Evolutionary conservation across 495 filamentous ascomycete genomes (phyloP), one percentile per base, ranked within the genome.

Genomic region (Lasiosphaeriaceae sp.): DNA sequence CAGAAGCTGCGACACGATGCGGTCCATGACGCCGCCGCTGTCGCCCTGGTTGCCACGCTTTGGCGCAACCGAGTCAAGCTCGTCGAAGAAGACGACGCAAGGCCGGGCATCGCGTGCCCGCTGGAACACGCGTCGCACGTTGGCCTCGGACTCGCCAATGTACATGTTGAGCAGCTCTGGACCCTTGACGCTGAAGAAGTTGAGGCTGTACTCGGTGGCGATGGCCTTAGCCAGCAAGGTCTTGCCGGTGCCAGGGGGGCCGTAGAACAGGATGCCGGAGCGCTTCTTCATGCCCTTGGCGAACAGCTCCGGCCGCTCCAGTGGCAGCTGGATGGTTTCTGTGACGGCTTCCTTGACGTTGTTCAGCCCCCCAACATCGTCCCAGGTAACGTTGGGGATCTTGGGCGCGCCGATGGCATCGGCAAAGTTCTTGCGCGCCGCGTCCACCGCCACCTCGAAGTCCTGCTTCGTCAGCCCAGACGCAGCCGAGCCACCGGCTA

Each of bases 101-200:
- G 94, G 94, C n/a, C 93, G 78, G 9, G 94, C 94, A 73, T 97
- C 94, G 9, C 95, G 80, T 8, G 94, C 94, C 12, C 92, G 81
- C 74, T 96, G 93, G 77, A 98, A 98, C 2, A 98, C 95, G 5
- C 95, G 81, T 2, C 94, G 86, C 11, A 98, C 94, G 65, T 97
- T 97, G 47, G 95, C 95, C 77, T 98, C 94, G 9, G 91, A 96
- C 71, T 97, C 94, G 72, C 94, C 94, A 68, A 98, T 97, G 66
- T 98, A 98, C 94, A 97, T 98, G 66, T 98, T 98, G 17, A 98
- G 84, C 63, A 98, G 71, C 74, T 98, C 94, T 1, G 94, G 94
- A 2, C 94, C 94, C 73, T 99, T 99, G 72, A 99, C 90, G 50
- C 86, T 91, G 83, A 99, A 97, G 80, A 99, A 99, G 62, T 99